Evolutionary conservation across 1,284 basidiomycete species (phyloP).

Genomic region (Porogramme epimiltina): DNA sequence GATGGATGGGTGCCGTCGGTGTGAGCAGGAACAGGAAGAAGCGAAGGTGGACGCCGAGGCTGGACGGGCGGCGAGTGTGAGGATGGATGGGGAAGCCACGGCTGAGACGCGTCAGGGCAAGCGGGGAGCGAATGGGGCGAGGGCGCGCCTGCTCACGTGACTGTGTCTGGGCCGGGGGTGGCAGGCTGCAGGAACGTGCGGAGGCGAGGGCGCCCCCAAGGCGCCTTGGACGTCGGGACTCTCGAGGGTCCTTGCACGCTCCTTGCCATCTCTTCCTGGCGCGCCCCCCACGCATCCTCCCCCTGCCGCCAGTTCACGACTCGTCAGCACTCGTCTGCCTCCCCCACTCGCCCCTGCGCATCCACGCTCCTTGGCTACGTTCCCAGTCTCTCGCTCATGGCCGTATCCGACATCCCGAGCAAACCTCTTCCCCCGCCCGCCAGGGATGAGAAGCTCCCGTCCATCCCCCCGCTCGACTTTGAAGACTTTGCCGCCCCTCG

Average conservation of each 20-base stretch:
- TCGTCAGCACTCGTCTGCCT: too few relatives aligned
- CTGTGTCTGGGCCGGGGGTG: conserved; percentile 15
- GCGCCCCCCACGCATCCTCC: too few relatives aligned
- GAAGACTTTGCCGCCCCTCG: conserved; percentile 30
- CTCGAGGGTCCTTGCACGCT: too few relatives aligned
- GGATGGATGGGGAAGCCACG: neutral
- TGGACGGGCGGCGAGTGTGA: conserved; percentile 8
- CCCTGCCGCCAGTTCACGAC: too few relatives aligned
- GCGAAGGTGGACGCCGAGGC: too few relatives aligned
- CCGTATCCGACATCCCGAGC: conserved; percentile 16
- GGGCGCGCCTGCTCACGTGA: conserved; percentile 9
- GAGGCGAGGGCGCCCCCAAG: neutral
- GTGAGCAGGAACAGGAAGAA: too few relatives aligned
- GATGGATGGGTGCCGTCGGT: conserved; percentile 2
- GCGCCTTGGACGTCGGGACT: too few relatives aligned
- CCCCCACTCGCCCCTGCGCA: conserved; percentile 11
- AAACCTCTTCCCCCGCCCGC: conserved; percentile 36
- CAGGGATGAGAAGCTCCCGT: conserved; percentile 38
- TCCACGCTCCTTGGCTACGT: conserved; percentile 16
- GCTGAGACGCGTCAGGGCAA: too few relatives aligned
- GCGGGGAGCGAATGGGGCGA: too few relatives aligned
- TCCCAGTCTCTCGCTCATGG: conserved; percentile 10
- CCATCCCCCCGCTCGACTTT: conserved; percentile 33
- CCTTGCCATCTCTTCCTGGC: too few relatives aligned
- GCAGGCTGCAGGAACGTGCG: conserved; percentile 6